These are phyloP conservation scores for Fusarium anthophilum DNA, from an alignment of 2,329 filamentous ascomycete genomes.

Conservation along the genomic window DNA sequence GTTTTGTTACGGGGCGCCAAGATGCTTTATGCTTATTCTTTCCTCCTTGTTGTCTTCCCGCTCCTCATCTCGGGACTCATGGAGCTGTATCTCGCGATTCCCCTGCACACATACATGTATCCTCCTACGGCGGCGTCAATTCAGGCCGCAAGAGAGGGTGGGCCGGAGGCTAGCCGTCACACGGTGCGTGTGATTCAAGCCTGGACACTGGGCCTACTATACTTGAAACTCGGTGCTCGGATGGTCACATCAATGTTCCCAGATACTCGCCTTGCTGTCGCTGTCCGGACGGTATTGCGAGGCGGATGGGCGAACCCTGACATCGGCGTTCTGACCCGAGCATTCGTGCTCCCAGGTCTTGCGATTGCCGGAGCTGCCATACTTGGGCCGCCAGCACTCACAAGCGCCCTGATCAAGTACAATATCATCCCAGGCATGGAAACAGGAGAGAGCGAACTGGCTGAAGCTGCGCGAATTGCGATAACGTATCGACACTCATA, in stretches of 20 bases:
- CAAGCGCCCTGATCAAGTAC: constrained; percentile 48
- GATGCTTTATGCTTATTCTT: constrained; percentile 78
- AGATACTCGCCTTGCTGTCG: constrained; percentile 75
- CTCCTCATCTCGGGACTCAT: constrained; percentile 80
- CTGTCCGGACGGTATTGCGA: constrained; percentile 77
- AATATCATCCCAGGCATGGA: constrained; percentile 28
- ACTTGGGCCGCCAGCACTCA: constrained; percentile 69
- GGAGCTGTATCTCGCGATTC: constrained; percentile 89
- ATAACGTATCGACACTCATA: constrained; percentile 71
- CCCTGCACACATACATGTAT: constrained; percentile 81
- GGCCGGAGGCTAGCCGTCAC: constrained; percentile 57
- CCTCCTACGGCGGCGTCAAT: constrained; percentile 44
- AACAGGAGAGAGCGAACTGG: constrained; percentile 35
- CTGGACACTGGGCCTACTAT: constrained; percentile 93
- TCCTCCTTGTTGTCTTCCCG: constrained; percentile 82
- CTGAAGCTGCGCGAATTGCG: constrained; percentile 43
- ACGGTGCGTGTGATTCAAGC: constrained; percentile 89
- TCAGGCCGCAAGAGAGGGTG: constrained; percentile 40
- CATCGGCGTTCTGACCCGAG: constrained; percentile 79
- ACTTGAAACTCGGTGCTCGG: constrained; percentile 81
- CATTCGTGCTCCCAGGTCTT: constrained; percentile 81
- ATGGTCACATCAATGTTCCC: constrained; percentile 74
- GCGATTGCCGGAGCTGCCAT: constrained; percentile 71
- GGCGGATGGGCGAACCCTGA: constrained; percentile 84
- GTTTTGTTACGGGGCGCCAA: constrained; percentile 49